Conservation (phyloP, 148 eudicot species). For the Rhododendron griersonianum region DNA sequence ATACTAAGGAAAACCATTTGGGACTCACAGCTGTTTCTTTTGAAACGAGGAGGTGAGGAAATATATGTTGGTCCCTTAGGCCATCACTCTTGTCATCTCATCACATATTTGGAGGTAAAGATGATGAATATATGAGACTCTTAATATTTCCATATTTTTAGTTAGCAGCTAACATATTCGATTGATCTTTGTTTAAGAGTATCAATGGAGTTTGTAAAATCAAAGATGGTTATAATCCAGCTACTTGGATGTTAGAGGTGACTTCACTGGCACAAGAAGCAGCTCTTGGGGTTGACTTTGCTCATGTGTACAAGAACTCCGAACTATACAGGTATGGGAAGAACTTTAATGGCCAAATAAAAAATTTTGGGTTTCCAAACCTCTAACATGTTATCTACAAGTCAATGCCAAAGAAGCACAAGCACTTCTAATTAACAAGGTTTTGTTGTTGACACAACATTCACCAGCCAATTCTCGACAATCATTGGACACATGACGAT, state of each 20-base stretch:
- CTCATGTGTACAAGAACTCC: conserved; percentile 46
- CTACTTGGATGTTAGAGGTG: conserved; percentile 76
- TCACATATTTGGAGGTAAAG: conserved; percentile 56
- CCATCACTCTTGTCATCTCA: conserved; percentile 46
- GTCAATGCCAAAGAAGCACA: not conserved
- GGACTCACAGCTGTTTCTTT: conserved; percentile 43
- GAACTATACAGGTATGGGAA: conserved; percentile 40
- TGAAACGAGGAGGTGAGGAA: conserved; percentile 61
- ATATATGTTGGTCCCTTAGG: conserved; percentile 68
- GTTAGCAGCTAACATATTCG: not conserved
- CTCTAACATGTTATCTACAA: not conserved
- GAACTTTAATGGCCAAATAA: not conserved
- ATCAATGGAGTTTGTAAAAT: conserved; percentile 52
- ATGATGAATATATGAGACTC: not conserved
- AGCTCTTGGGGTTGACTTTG: conserved; percentile 45
- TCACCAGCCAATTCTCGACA: not conserved
- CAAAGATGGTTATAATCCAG: conserved; percentile 66
- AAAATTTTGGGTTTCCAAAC: not conserved
- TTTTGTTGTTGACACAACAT: not conserved
- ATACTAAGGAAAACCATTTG: not conserved
- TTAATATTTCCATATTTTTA: not conserved
- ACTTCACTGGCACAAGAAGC: conserved; percentile 53
- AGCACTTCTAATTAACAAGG: not conserved
- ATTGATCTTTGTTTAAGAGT: conserved; percentile 23
- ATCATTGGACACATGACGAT: not conserved